These are phyloP conservation scores for Talinum fruticosum DNA, from an alignment of 148 eudicot species.

Conservation along the genomic window DNA sequence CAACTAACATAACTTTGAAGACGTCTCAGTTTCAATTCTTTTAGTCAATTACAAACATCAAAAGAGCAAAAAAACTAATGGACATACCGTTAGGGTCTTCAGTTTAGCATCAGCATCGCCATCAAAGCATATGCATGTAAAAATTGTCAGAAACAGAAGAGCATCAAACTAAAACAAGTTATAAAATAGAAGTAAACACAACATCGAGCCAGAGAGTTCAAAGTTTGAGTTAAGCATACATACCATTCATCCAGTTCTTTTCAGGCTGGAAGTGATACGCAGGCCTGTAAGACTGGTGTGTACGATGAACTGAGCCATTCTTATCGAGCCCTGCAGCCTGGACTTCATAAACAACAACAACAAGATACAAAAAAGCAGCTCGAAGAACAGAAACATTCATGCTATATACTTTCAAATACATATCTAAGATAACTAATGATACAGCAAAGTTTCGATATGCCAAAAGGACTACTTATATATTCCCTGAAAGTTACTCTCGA, in stretches of 20 bases:
- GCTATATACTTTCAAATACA: background rate
- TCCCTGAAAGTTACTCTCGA: background rate
- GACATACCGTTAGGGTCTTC: constrained; percentile 48
- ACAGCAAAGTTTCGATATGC: background rate
- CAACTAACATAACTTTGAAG: background rate
- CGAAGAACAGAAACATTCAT: constrained; percentile 8
- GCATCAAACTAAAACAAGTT: background rate
- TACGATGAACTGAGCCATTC: background rate
- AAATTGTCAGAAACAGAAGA: background rate
- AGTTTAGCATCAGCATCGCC: background rate
- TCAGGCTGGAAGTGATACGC: constrained; percentile 34
- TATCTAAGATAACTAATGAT: background rate
- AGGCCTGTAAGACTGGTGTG: constrained; percentile 20
- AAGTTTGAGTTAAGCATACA: background rate
- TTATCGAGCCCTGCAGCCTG: background rate
- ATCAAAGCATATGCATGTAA: background rate
- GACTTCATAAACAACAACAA: constrained; percentile 16
- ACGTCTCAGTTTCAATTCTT: background rate
- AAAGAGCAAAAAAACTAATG: background rate
- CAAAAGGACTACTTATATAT: background rate
- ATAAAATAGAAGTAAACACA: background rate
- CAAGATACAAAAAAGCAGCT: constrained; percentile 1
- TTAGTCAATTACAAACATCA: background rate
- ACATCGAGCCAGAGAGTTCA: background rate
- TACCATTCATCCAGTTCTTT: constrained; percentile 36